Percentiles rank a stretch among this genome's conserved stretches.
These are phyloP conservation scores for Lipomyces chichibuensis DNA, from an alignment of 805 yeast species.

Conservation along the genomic window DNA sequence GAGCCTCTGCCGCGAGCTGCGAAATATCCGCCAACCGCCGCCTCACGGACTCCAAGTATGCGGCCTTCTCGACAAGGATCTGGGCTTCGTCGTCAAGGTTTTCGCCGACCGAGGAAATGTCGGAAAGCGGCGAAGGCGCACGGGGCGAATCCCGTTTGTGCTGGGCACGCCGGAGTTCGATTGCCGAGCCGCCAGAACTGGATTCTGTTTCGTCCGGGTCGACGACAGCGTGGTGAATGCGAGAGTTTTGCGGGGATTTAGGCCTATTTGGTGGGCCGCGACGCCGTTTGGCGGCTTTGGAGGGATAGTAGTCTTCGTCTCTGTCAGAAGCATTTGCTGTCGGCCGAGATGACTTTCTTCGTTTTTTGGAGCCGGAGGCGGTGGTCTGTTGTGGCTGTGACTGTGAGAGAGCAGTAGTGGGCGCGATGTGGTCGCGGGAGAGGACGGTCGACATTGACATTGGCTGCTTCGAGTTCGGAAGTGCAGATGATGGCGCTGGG, in stretches of 20 bases:
- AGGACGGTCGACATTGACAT: conserved; percentile 7
- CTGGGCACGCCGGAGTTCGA: neutral
- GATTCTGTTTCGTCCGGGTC: conserved; percentile 30
- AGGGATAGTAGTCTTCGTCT: conserved; percentile 11
- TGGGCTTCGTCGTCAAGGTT: conserved; percentile 6
- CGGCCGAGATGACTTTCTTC: conserved; percentile 3
- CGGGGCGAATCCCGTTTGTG: conserved; percentile 5
- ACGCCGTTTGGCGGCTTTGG: conserved; percentile 16
- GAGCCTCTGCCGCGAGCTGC: conserved; percentile 20
- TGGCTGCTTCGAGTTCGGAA: neutral
- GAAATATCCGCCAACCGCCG: conserved; percentile 16
- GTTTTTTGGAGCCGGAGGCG: neutral
- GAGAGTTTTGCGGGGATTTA: neutral
- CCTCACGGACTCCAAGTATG: conserved; percentile 10
- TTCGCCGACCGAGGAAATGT: conserved; percentile 13
- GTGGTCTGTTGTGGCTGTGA: neutral
- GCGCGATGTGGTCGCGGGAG: neutral
- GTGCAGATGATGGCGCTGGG: conserved; percentile 16
- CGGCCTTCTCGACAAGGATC: conserved; percentile 18
- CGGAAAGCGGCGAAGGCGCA: neutral
- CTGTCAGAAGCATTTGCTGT: conserved; percentile 3
- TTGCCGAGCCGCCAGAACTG: conserved; percentile 11
- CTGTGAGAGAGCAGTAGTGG: neutral
- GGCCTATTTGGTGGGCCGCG: neutral
- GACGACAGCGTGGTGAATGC: neutral